Conservation (phyloP, 2,329 filamentous ascomycete species). For the Leptographium procerum region DNA sequence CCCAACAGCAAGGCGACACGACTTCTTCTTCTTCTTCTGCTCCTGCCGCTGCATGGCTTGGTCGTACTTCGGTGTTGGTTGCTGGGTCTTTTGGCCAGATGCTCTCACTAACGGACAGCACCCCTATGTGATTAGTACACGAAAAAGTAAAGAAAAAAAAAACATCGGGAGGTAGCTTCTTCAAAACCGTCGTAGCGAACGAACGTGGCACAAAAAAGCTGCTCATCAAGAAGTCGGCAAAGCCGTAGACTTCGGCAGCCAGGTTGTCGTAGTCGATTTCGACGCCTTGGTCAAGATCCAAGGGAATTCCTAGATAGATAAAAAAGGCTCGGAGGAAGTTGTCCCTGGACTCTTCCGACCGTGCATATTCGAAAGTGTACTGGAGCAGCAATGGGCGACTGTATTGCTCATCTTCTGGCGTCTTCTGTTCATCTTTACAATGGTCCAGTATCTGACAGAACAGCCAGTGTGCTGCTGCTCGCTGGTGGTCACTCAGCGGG, state of each 20-base stretch:
- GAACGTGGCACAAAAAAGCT: background rate
- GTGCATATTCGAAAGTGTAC: background rate
- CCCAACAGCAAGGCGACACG: background rate
- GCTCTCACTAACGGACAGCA: background rate
- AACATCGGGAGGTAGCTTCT: background rate
- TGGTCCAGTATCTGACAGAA: too few relatives aligned
- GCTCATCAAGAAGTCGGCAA: background rate
- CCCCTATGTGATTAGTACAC: too few relatives aligned
- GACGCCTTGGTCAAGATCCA: background rate
- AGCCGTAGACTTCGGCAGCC: background rate
- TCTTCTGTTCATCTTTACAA: too few relatives aligned
- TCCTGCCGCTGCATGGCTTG: background rate
- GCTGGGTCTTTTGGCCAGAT: background rate
- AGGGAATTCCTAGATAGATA: background rate
- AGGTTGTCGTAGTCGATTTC: too few relatives aligned
- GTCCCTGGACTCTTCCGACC: background rate
- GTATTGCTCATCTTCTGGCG: background rate
- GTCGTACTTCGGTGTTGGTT: background rate
- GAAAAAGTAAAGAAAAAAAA: background rate
- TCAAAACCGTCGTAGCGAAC: background rate
- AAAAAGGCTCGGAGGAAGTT: background rate
- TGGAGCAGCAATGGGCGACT: background rate
- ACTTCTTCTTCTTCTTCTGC: background rate
- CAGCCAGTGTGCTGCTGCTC: too few relatives aligned
- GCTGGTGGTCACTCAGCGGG: too few relatives aligned